Evolutionary conservation across 2,329 filamentous ascomycete genomes (phyloP), one percentile per base, ranked within the genome.

Genomic region (Pyricularia sp.): DNA sequence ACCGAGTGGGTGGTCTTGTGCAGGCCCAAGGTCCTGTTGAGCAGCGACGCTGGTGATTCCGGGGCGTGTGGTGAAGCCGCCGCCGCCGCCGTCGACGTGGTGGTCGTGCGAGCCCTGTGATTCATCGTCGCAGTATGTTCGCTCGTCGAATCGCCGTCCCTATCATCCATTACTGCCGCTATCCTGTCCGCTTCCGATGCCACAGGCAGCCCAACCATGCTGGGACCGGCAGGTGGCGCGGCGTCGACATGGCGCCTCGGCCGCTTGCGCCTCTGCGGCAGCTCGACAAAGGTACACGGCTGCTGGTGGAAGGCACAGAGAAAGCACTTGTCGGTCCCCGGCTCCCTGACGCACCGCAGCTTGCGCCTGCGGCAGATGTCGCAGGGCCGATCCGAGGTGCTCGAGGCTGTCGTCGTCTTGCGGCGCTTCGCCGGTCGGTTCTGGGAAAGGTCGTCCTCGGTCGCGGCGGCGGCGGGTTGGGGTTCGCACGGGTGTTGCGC

Each of bases 251-350:
- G 77, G 73, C 78, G 80, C 79, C 80, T 81, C 75, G 82, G 83
- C 26, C 28, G 59, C 76, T 83, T 83, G 72, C 77, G 85, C 72
- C 84, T 80, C 77, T 87, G 87, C 28, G 86, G 85, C 72, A 82
- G 84, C 74, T 88, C 84, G 42, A 88, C 81, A 75, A 89, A 90
- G 28, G 88, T 90, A 77, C 88, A 90, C 71, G 87, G 85, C 74
- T 89, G 86, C 75, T 86, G 86, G 78, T 90, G 87, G 76, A 90
- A 89, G 71, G 85, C 84, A 77, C 88, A 90, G 70, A 90, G 79
- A 66, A 89, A 86, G 75, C 88, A 90, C 72, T 85, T 82, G 63
- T 82, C 80, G 72, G 83, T 83, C 69, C 82, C 84, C 68, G 88
- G 85, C 74, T 88, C 84, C 73, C 88, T 84, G 66, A 89, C 88